These are phyloP conservation scores for Pichia sp. DNA, from an alignment of 1,139 yeast species.

Conservation along the genomic window DNA sequence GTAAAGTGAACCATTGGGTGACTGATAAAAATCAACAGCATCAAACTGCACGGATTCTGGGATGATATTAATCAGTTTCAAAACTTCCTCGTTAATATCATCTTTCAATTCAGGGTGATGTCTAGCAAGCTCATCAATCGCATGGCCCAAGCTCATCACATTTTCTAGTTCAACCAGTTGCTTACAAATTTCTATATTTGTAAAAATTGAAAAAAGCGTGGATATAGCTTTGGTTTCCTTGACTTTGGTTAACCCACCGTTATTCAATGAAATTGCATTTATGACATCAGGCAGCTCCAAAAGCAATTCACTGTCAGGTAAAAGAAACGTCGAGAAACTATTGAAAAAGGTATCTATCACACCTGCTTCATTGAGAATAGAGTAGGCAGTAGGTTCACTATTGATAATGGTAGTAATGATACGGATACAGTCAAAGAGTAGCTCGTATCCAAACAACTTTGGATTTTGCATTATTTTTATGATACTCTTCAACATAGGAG, in stretches of 20 bases:
- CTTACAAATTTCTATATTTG: slow-evolving; percentile 46
- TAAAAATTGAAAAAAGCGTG: slow-evolving; percentile 50
- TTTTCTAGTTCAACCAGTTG: slow-evolving; percentile 46
- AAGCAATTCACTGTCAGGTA: slow-evolving; percentile 57
- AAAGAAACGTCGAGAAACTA: slow-evolving; percentile 47
- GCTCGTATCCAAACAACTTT: slow-evolving; percentile 60
- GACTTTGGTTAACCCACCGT: slow-evolving; percentile 62
- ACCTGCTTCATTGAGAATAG: slow-evolving; percentile 74
- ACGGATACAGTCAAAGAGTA: slow-evolving; percentile 63
- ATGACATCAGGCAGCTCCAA: slow-evolving; percentile 68
- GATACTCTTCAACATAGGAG: slow-evolving; percentile 63
- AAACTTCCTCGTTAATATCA: slow-evolving; percentile 48
- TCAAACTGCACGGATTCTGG: slow-evolving; percentile 41
- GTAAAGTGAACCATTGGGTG: slow-evolving; percentile 43
- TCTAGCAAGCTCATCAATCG: slow-evolving; percentile 77
- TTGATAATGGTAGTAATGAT: slow-evolving; percentile 72
- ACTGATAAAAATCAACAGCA: slow-evolving; percentile 41
- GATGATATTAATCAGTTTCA: slow-evolving; percentile 43
- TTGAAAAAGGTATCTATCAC: slow-evolving; percentile 63
- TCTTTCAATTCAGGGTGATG: slow-evolving; percentile 76
- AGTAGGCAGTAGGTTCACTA: slow-evolving; percentile 86
- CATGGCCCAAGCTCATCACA: slow-evolving; percentile 48
- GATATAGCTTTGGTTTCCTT: slow-evolving; percentile 44
- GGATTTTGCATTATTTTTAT: slow-evolving; percentile 58
- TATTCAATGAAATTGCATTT: slow-evolving; percentile 80